A percentile compares a stretch with the other conserved stretches of the same genome.
These are phyloP conservation scores for Oryza nivara DNA, from an alignment of 176 grass and related monocot species.

Conservation along the genomic window DNA sequence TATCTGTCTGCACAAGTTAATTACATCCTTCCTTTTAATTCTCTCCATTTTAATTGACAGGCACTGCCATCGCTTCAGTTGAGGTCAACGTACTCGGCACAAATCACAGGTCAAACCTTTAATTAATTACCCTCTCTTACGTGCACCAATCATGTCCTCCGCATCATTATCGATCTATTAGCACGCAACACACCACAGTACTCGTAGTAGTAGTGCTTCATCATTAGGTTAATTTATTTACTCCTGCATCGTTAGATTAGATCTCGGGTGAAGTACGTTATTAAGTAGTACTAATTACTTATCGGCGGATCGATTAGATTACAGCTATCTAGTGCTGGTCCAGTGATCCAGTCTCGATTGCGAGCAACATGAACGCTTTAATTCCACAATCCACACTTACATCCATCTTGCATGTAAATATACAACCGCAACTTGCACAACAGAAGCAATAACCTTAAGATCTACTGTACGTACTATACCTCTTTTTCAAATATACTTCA, in stretches of 20 bases:
- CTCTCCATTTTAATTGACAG: no score
- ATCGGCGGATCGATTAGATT: not conserved
- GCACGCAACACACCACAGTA: not conserved
- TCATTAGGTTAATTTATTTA: not conserved
- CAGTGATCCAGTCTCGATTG: not conserved
- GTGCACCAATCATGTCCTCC: no score
- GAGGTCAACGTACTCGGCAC: no score
- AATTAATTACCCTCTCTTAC: no score
- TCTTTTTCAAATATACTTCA: no score
- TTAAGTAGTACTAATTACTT: not conserved
- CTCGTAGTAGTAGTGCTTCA: not conserved
- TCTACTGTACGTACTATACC: no score
- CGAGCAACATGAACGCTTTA: not conserved
- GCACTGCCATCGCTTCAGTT: no score
- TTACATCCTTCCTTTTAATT: no score
- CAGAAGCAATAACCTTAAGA: not conserved
- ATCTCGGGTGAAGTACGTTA: not conserved
- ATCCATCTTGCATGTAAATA: not conserved
- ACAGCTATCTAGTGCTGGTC: not conserved
- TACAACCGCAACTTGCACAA: not conserved
- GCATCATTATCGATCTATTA: no score
- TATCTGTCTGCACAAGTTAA: no score
- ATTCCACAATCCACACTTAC: not conserved
- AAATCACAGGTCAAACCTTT: not conserved
- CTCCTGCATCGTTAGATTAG: not conserved